Conservation (phyloP, 148 eudicot genomes). For the Vaccinium myrtillus region DNA sequence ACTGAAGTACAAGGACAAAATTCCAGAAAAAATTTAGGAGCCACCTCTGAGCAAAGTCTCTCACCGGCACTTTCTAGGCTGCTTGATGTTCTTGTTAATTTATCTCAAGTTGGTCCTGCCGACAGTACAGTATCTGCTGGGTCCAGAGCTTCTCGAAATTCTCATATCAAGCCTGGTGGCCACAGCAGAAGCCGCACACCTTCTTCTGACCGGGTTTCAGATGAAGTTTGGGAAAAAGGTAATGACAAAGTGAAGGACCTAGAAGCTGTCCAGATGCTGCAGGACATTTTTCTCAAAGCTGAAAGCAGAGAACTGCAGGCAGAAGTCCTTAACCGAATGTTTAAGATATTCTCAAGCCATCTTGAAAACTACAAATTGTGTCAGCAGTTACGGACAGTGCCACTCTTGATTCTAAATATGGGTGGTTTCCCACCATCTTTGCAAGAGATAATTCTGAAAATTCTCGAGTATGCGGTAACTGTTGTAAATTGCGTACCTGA, state of each 20-base stretch:
- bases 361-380: slow-evolving; percentile 90
- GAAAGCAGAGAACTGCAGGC: slow-evolving; percentile 84
- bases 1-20: slow-evolving; percentile 30
- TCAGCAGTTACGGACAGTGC: slow-evolving; percentile 94
- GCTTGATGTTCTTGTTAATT: slow-evolving; percentile 90
- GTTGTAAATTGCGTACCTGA: slow-evolving; percentile 97
- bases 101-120: slow-evolving; percentile 76
- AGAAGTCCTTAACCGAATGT: slow-evolving; percentile 94
- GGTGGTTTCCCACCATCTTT: slow-evolving; percentile 76
- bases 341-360: slow-evolving; percentile 93
- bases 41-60: slow-evolving; percentile 44
- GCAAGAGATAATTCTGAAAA: slow-evolving; percentile 90
- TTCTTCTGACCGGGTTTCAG: slow-evolving; percentile 53
- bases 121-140: slow-evolving; percentile 41
- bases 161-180: slow-evolving; percentile 51
- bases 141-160: slow-evolving; percentile 40
- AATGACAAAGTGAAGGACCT: slow-evolving; percentile 81
- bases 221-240: slow-evolving; percentile 76
- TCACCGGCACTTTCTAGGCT: slow-evolving; percentile 87
- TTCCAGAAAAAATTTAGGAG: slow-evolving; percentile 39
- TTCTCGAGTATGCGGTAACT: slow-evolving; percentile 99
- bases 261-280: slow-evolving; percentile 96
- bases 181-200: slow-evolving; percentile 67
- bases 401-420: slow-evolving; percentile 94
- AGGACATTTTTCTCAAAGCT: slow-evolving; percentile 92